Evolutionary conservation across 208 protist species (phyloP).

Genomic region (Kentomonas sorsogonicus): DNA sequence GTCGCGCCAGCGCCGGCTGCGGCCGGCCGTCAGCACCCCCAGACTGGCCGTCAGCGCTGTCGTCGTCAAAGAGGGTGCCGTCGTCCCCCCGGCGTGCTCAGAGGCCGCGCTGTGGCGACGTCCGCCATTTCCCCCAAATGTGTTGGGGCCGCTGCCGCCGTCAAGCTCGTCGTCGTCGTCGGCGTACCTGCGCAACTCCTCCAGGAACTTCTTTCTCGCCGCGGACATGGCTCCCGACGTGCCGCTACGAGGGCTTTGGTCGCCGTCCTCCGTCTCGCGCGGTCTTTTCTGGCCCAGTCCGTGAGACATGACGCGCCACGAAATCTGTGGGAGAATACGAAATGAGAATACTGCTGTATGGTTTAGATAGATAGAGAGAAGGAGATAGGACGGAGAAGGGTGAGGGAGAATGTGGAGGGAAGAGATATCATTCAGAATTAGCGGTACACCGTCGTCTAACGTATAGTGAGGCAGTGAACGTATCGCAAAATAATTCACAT

Average conservation of each 20-base stretch:
- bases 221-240: neutral
- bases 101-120: no score
- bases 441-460: neutral
- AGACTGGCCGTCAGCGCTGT: neutral
- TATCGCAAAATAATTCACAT: neutral
- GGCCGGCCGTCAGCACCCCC: no score
- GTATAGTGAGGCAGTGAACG: neutral
- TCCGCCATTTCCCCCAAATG: no score
- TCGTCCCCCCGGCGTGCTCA: no score
- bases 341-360: no score
- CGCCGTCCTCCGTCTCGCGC: neutral
- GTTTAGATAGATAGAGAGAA: no score
- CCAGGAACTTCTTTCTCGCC: conserved; percentile 27
- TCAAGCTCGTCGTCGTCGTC: conserved; percentile 40
- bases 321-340: no score
- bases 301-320: neutral
- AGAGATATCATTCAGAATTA: neutral
- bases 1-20: neutral
- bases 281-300: neutral
- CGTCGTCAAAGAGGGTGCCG: conserved; percentile 3
- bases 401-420: neutral
- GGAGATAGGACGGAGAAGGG: no score
- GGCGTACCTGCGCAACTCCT: conserved; percentile 25
- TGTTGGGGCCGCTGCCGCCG: no score
- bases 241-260: no score